These are phyloP conservation scores for Solanum pennellii DNA, from an alignment of 257 asterid species.

Conservation along the genomic window DNA sequence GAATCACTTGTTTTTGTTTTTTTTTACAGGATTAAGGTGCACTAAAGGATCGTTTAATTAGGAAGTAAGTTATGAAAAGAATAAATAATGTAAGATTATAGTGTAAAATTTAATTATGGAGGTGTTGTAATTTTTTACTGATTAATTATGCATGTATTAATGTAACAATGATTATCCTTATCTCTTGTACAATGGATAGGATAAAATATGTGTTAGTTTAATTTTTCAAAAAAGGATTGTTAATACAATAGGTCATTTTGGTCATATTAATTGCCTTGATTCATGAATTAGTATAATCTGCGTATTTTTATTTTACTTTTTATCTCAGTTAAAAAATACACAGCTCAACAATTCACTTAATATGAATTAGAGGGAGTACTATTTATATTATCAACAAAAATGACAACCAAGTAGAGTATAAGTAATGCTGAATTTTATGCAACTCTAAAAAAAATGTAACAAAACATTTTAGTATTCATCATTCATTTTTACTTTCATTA, in stretches of 20 bases:
- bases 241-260: not conserved
- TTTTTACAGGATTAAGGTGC: not conserved
- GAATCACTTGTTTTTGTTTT: not conserved
- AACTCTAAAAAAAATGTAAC: not conserved
- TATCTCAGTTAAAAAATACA: not conserved
- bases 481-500: too few species aligned
- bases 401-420: not conserved
- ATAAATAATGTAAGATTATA: not conserved
- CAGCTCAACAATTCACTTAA: not conserved
- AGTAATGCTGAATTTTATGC: not conserved
- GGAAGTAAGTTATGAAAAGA: not conserved
- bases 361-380: too few species aligned
- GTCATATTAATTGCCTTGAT: not conserved
- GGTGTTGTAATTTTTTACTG: not conserved
- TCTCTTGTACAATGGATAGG: not conserved
- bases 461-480: too few species aligned
- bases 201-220: not conserved
- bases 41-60: not conserved
- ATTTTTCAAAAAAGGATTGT: not conserved
- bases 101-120: not conserved
- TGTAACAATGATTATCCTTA: not conserved
- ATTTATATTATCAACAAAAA: too few species aligned
- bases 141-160: not conserved
- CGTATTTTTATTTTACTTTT: not conserved
- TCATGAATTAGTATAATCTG: not conserved